Evolutionary conservation across 495 filamentous ascomycete species (phyloP).

Genomic region (Parathielavia appendiculata): DNA sequence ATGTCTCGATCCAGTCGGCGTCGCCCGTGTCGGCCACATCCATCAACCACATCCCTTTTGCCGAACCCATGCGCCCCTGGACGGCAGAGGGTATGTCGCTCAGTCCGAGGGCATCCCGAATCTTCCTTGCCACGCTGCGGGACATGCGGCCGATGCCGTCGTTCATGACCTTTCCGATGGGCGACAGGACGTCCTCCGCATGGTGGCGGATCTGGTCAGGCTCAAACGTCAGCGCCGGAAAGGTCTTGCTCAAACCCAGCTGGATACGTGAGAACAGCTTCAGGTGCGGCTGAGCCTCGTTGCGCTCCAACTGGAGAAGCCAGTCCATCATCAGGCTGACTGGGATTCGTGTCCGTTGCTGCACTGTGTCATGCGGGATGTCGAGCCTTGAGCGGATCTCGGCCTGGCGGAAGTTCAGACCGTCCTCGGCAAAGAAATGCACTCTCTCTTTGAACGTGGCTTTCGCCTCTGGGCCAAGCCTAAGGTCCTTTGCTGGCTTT

Average conservation of each 20-base stretch:
- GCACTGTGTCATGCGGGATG: slow-evolving; percentile 7
- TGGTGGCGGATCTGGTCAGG: slow-evolving; percentile 35
- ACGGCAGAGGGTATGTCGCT: slow-evolving; percentile 63
- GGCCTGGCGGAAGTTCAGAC: slow-evolving; percentile 28
- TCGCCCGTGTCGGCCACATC: slow-evolving; percentile 44
- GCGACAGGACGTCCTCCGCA: slow-evolving; percentile 34
- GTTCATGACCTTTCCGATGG: slow-evolving; percentile 59
- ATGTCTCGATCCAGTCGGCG: slow-evolving; percentile 70
- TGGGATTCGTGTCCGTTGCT: slow-evolving; percentile 28
- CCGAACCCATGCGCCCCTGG: slow-evolving; percentile 75
- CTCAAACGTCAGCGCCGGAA: slow-evolving; percentile 33
- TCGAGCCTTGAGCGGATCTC: slow-evolving; percentile 1
- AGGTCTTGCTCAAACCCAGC: slow-evolving; percentile 44
- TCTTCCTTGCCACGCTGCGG: slow-evolving; percentile 51
- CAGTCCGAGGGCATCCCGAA: slow-evolving; percentile 57
- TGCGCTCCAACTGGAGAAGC: slow-evolving; percentile 39
- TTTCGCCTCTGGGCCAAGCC: slow-evolving; percentile 32
- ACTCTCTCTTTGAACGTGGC: slow-evolving; percentile 37
- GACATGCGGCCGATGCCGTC: slow-evolving; percentile 77
- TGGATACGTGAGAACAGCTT: slow-evolving; percentile 42
- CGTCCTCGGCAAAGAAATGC: slow-evolving; percentile 44
- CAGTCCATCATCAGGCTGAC: slow-evolving; percentile 39
- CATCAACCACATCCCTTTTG: slow-evolving; percentile 88
- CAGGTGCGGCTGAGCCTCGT: slow-evolving; percentile 33
- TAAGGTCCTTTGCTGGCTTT: slow-evolving; percentile 34